Base-by-base conservation (phyloP, 73 alveolate genomes). In the Uronychia binucleata region DNA sequence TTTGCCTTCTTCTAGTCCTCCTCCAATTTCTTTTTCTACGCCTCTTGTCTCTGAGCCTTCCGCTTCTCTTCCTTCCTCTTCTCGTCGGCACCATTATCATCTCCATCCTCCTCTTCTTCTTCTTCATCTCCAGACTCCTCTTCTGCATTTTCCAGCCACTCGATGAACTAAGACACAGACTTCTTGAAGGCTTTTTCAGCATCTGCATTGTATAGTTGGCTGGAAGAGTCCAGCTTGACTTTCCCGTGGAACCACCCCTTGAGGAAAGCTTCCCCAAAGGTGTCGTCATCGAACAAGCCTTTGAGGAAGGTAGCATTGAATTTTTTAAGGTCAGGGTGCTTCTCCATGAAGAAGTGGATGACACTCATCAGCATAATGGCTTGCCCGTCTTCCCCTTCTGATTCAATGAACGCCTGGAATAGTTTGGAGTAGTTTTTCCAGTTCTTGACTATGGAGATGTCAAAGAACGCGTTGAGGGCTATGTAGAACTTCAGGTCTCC, bases 61-160 rank as follows among this genome's bases (percentile, higher is more conserved):
- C 30, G 57, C 94, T 29, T 77, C 78, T 46, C 59, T n/a, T n/a
- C n/a, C n/a, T n/a, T n/a, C n/a, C n/a, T n/a, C n/a, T n/a, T n/a
- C n/a, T n/a, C n/a, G n/a, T n/a, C n/a, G n/a, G n/a, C n/a, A n/a
- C n/a, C n/a, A n/a, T n/a, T n/a, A n/a, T n/a, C n/a, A n/a, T n/a
- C 89, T 58, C 79, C 93, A 31, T 88, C 93, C 77, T 89, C 95
- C 80, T 81, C 95, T 77, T 91, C 87, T 33, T 90, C 96, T 74
- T 83, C 88, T 30, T 88, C 97, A 46, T 67, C 91, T 25, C 77
- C 84, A 60, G 86, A 91, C 58, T 81, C 95, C 85, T 88, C 94
- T 76, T 82, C 95, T 33, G 78, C 94, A 77, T 92, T 58, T 86
- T 83, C 31, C 35, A 92, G 85, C 95, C 97, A 92, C 5, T 67